These are phyloP conservation scores for Pyricularia grisea DNA, from an alignment of 2,329 filamentous ascomycete species.

Conservation along the genomic window DNA sequence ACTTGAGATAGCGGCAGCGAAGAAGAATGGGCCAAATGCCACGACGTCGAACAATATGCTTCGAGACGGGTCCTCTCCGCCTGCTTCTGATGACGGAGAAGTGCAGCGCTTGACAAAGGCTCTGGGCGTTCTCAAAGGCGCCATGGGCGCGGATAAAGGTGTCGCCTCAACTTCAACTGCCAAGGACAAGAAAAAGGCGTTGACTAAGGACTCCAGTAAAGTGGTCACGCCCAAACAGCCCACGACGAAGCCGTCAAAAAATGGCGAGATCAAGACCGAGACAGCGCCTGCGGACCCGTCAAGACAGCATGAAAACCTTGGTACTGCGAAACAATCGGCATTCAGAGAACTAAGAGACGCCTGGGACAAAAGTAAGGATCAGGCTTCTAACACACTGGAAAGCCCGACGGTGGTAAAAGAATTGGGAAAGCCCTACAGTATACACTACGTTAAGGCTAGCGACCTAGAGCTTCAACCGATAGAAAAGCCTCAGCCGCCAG, in stretches of 20 bases:
- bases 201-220: background rate
- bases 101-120: background rate
- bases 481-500: slow-evolving; percentile 22
- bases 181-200: background rate
- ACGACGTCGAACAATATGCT: background rate
- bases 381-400: background rate
- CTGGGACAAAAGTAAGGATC: background rate
- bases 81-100: background rate
- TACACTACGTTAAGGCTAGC: slow-evolving; percentile 17
- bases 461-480: slow-evolving; percentile 21
- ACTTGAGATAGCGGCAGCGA: background rate
- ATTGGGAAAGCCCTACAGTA: slow-evolving; percentile 1
- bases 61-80: background rate
- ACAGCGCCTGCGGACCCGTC: background rate
- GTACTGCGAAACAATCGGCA: background rate
- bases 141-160: background rate
- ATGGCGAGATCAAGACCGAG: background rate
- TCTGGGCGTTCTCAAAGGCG: background rate
- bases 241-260: background rate
- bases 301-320: background rate
- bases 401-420: background rate
- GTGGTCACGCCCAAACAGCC: background rate
- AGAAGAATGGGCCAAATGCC: background rate
- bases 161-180: background rate
- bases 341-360: background rate